phyloP scores from a whole-genome alignment of 2,329 filamentous ascomycete species.

The Colletotrichum lindemuthianum region DNA sequence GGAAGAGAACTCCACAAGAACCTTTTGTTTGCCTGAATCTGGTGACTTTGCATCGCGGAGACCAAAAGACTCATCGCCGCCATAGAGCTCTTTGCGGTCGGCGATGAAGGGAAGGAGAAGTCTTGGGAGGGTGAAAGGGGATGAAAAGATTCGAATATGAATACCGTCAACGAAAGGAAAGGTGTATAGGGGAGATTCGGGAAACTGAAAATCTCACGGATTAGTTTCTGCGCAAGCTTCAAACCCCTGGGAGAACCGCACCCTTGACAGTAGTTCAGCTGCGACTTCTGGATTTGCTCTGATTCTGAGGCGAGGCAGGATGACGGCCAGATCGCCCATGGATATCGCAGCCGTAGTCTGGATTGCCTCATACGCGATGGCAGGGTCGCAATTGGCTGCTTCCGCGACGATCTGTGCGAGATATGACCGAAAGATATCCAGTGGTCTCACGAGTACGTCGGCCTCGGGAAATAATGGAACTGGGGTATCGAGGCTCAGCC shows the following conservation, averaged over 20 bases:
- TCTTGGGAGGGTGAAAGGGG: slow-evolving; percentile 62
- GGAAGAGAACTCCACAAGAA: slow-evolving; percentile 78
- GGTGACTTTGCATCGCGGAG: slow-evolving; percentile 59
- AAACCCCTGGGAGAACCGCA: accelerated
- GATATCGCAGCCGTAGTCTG: slow-evolving; percentile 39
- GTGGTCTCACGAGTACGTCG: slow-evolving; percentile 39
- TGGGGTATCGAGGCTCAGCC: too few species aligned
- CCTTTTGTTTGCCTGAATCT: slow-evolving; percentile 54
- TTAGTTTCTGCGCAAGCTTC: neutral
- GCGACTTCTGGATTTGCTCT: slow-evolving; percentile 33
- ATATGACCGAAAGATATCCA: slow-evolving; percentile 45
- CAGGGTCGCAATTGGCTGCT: slow-evolving; percentile 37
- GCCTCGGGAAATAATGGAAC: slow-evolving; percentile 30
- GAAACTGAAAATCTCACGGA: slow-evolving; percentile 52
- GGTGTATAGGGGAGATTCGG: slow-evolving; percentile 66
- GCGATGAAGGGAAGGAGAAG: slow-evolving; percentile 69
- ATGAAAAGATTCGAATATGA: slow-evolving; percentile 75
- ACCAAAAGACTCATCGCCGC: slow-evolving; percentile 68
- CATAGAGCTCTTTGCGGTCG: slow-evolving; percentile 65
- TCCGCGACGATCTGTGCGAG: slow-evolving; percentile 40
- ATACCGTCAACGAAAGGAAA: slow-evolving; percentile 65
- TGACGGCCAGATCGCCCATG: slow-evolving; percentile 45
- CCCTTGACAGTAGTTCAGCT: slow-evolving; percentile 13
- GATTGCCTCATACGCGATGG: slow-evolving; percentile 44
- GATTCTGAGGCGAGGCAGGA: slow-evolving; percentile 44